Evolutionary conservation across 768 basidiomycete species (phyloP).

Genomic region (Boletellus ananas): DNA sequence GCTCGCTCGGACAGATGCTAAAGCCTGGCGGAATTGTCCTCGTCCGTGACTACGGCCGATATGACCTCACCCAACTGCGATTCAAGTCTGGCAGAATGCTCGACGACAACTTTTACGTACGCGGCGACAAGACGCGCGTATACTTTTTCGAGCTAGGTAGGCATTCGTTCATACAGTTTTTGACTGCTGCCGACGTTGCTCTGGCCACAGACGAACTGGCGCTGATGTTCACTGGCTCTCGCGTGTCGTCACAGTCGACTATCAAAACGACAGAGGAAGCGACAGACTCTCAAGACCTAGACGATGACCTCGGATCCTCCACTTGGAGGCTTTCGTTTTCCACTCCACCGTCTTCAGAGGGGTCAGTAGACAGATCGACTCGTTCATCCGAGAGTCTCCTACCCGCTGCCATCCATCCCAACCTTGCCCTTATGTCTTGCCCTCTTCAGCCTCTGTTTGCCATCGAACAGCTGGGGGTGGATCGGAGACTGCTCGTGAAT

Average conservation of each 20-base stretch:
- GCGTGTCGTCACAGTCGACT: slow-evolving; percentile 34
- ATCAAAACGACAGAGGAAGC: slow-evolving; percentile 31
- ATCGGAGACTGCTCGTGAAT: slow-evolving; percentile 87
- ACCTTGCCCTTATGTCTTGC: slow-evolving; percentile 25
- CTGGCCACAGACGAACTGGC: slow-evolving; percentile 66
- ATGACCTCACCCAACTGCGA: slow-evolving; percentile 91
- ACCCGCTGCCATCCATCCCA: slow-evolving; percentile 31
- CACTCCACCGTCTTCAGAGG: slow-evolving; percentile 5
- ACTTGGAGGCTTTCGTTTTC: slow-evolving; percentile 1
- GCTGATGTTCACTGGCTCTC: slow-evolving; percentile 69
- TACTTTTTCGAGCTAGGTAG: slow-evolving; percentile 92
- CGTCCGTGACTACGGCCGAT: slow-evolving; percentile 90
- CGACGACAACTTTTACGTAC: slow-evolving; percentile 92
- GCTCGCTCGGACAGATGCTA: slow-evolving; percentile 55
- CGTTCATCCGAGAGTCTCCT: slow-evolving; percentile 1
- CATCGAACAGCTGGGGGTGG: slow-evolving; percentile 84
- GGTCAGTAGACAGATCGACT: background rate
- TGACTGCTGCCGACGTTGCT: background rate
- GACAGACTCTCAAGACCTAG: slow-evolving; percentile 31
- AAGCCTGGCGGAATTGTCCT: slow-evolving; percentile 85
- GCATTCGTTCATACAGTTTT: slow-evolving; percentile 1
- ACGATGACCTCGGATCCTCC: slow-evolving; percentile 11
- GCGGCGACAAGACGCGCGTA: slow-evolving; percentile 95
- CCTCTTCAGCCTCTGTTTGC: slow-evolving; percentile 64
- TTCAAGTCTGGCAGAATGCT: slow-evolving; percentile 87